These are phyloP conservation scores for Chrysoporthe austroafricana DNA, from an alignment of 2,329 filamentous ascomycete species.

Conservation along the genomic window DNA sequence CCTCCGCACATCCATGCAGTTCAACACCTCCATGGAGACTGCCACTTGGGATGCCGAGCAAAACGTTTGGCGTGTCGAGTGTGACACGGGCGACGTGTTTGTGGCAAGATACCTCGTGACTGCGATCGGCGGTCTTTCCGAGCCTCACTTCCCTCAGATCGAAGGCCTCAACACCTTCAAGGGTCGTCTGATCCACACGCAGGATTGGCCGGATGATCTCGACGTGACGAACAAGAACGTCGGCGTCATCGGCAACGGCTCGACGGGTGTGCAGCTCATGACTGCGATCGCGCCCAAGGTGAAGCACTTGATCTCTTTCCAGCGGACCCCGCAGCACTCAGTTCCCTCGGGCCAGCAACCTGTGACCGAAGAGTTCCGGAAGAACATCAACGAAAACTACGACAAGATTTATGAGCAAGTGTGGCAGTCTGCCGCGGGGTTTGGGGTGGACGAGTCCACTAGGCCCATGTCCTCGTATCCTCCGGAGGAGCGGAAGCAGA, in stretches of 20 bases:
- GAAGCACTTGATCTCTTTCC: constrained; percentile 48
- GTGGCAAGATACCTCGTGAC: constrained; percentile 48
- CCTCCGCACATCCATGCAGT: constrained; percentile 49
- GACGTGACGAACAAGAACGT: constrained; percentile 26
- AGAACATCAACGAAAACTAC: constrained; percentile 42
- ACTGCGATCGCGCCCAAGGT: constrained; percentile 40
- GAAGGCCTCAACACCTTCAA: constrained; percentile 30
- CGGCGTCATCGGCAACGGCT: constrained; percentile 30
- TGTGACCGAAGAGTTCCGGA: constrained; percentile 50
- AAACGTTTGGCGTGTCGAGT: constrained; percentile 48
- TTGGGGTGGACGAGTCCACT: constrained; percentile 53
- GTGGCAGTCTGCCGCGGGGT: constrained; percentile 52
- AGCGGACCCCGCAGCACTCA: constrained; percentile 61
- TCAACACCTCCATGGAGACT: constrained; percentile 45
- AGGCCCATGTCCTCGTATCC: constrained; percentile 44
- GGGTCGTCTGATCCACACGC: constrained; percentile 27
- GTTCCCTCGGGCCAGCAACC: constrained; percentile 59
- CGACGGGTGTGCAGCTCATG: constrained; percentile 29
- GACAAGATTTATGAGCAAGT: constrained; percentile 48
- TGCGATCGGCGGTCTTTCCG: constrained; percentile 50
- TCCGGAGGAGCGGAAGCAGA: constrained; percentile 46
- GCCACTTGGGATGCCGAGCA: constrained; percentile 43
- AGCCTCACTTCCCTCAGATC: constrained; percentile 44
- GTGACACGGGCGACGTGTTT: constrained; percentile 43
- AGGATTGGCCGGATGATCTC: constrained; percentile 21